These are phyloP conservation scores for Reticulascus tulasneorum DNA, from an alignment of 2,329 filamentous ascomycete genomes.

Conservation along the genomic window DNA sequence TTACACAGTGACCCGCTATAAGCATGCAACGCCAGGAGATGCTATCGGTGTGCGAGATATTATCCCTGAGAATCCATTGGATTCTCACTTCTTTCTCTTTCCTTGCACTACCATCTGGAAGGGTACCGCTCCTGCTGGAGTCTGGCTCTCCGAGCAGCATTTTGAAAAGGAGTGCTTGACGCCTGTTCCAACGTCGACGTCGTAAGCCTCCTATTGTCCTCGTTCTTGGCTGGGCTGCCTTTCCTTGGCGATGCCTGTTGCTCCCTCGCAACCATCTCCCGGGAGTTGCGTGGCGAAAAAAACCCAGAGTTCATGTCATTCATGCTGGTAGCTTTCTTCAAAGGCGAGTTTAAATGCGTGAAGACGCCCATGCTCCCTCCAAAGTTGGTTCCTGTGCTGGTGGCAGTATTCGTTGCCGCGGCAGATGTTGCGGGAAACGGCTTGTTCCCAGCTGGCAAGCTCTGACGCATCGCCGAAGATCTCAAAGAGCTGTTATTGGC, in stretches of 20 bases:
- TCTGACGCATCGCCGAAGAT: constrained; percentile 28
- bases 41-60: too few species aligned
- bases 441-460: constrained; percentile 27
- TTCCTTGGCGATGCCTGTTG: constrained; percentile 38
- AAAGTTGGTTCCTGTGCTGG: constrained; percentile 26
- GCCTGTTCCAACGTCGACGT: too few species aligned
- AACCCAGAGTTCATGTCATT: constrained; percentile 46
- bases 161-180: too few species aligned
- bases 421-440: constrained; percentile 21
- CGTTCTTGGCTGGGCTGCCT: constrained; percentile 37
- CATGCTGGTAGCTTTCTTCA: constrained; percentile 71
- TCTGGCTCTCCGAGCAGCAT: too few species aligned
- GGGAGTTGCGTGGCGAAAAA: constrained; percentile 53
- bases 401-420: constrained; percentile 15
- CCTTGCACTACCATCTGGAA: constrained; percentile 12
- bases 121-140: constrained; percentile 38
- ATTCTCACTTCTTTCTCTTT: neutral
- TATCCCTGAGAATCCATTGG: neutral
- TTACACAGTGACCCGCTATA: too few species aligned
- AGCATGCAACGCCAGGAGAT: too few species aligned
- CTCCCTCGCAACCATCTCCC: constrained; percentile 58
- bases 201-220: constrained; percentile 22
- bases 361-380: constrained; percentile 80
- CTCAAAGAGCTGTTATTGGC: too few species aligned
- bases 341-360: constrained; percentile 74